phyloP scores from a whole-genome alignment of 2,329 filamentous ascomycete species.

The Verticillium albo-atrum region DNA sequence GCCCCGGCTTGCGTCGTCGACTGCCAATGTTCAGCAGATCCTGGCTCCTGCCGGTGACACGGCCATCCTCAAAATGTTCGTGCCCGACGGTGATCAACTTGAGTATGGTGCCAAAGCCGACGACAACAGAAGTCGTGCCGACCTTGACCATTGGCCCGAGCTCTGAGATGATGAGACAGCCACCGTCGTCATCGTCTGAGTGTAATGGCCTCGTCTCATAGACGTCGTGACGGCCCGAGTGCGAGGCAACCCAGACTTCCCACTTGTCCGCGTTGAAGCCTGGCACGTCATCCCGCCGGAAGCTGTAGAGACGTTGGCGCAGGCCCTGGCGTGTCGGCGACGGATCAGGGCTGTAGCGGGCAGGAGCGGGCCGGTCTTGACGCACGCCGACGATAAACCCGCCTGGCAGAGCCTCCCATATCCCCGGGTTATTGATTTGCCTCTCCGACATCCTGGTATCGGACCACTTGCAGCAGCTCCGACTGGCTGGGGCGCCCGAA shows the following conservation, averaged over 20 bases:
- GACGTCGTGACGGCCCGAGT: conserved; percentile 36
- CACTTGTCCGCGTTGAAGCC: conserved; percentile 34
- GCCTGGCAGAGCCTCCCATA: conserved; percentile 58
- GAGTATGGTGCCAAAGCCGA: conserved; percentile 68
- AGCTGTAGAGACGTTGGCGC: conserved; percentile 21
- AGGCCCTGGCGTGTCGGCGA: conserved; percentile 18
- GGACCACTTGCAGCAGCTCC: conserved; percentile 45
- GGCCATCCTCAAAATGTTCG: conserved; percentile 53
- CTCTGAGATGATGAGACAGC: conserved; percentile 59
- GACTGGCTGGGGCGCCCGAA: conserved; percentile 30
- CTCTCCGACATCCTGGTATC: conserved; percentile 47
- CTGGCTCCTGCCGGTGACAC: conserved; percentile 22
- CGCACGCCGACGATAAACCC: conserved; percentile 62
- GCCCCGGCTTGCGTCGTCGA: conserved; percentile 30
- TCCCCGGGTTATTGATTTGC: conserved; percentile 56
- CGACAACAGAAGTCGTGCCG: conserved; percentile 60
- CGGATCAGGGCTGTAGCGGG: conserved; percentile 11
- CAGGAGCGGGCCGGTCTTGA: conserved; percentile 28
- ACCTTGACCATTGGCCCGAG: conserved; percentile 61
- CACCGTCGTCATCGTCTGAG: conserved; percentile 32
- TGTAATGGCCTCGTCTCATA: conserved; percentile 43
- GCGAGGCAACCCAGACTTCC: conserved; percentile 52
- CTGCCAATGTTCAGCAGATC: conserved; percentile 28
- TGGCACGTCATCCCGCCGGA: conserved; percentile 14
- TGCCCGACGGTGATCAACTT: conserved; percentile 66